phyloP scores from a whole-genome alignment of 1,284 basidiomycete species.

The Tremellales sp. region DNA sequence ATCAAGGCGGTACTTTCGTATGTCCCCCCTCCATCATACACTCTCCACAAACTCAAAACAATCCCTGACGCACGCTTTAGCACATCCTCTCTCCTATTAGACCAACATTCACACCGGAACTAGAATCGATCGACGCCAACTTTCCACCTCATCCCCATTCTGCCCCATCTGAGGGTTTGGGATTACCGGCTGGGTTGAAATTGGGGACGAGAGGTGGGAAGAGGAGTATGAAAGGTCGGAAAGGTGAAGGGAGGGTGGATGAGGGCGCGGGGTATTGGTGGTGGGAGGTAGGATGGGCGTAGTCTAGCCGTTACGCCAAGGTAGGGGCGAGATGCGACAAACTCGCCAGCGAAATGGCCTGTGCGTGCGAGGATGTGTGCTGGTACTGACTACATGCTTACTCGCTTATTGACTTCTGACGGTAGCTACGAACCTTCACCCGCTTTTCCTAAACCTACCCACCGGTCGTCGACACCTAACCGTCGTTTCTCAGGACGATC shows the following conservation, averaged over 20 bases:
- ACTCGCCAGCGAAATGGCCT: no score
- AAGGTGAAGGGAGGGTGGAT: slow-evolving; percentile 45
- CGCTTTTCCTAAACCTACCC: background rate
- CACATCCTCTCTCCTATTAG: slow-evolving; percentile 46
- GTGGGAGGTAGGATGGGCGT: slow-evolving; percentile 49
- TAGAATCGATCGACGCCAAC: slow-evolving; percentile 39
- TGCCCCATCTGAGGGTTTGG: slow-evolving; percentile 25
- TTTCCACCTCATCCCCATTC: slow-evolving; percentile 28
- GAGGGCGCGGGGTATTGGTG: slow-evolving; percentile 48
- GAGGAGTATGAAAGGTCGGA: slow-evolving; percentile 32
- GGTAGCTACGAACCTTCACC: no score
- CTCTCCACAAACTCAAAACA: background rate
- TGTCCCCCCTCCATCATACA: slow-evolving; percentile 11
- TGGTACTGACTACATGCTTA: no score
- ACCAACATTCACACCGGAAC: slow-evolving; percentile 47
- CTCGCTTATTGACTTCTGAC: background rate
- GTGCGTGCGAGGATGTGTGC: no score
- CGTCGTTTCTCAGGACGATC: no score
- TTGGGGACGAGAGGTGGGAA: slow-evolving; percentile 41
- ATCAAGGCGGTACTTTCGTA: slow-evolving; percentile 43
- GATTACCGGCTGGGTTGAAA: slow-evolving; percentile 19
- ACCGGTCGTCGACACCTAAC: background rate
- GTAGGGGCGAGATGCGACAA: no score
- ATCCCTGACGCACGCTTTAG: slow-evolving; percentile 14
- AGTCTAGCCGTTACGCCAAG: no score